A percentile compares a stretch with the other conserved stretches of the same genome.
Conservation (phyloP, 352 stramenopile species). For the Peronospora destructor region DNA sequence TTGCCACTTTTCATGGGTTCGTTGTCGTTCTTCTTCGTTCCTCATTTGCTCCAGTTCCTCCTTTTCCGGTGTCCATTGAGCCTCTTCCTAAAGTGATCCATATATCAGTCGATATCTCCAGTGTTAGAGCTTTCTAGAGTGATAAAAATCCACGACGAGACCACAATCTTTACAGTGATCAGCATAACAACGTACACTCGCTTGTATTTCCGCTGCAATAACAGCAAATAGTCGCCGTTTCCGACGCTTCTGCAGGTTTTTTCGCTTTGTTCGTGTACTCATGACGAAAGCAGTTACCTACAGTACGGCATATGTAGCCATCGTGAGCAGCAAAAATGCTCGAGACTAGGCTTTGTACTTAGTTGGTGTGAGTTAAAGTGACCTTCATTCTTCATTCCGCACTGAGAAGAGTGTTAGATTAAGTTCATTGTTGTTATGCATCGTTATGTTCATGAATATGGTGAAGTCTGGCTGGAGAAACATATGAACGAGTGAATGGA, state of each 20-base stretch:
- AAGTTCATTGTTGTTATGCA: not conserved
- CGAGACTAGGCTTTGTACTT: not conserved
- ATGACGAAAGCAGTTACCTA: constrained; percentile 23
- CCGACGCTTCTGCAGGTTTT: constrained; percentile 75
- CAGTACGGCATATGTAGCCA: constrained; percentile 6
- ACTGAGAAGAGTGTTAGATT: constrained; percentile 9
- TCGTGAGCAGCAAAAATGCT: not conserved
- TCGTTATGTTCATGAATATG: constrained; percentile 78
- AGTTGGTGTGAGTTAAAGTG: constrained; percentile 24
- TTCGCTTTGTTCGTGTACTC: constrained; percentile 50
- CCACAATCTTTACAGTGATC: not conserved
- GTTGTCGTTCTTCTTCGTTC: constrained; percentile 52
- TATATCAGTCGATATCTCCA: constrained; percentile 2
- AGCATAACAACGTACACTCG: constrained; percentile 22
- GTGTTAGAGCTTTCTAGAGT: constrained; percentile 2
- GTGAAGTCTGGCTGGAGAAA: constrained; percentile 76
- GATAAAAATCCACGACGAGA: constrained; percentile 3
- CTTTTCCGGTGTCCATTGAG: constrained; percentile 35
- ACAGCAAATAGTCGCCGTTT: constrained; percentile 57
- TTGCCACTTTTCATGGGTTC: constrained; percentile 49
- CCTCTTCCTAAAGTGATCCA: constrained; percentile 27
- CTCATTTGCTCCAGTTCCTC: constrained; percentile 45
- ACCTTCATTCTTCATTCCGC: constrained; percentile 25
- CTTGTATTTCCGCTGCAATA: constrained; percentile 44
- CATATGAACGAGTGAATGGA: constrained; percentile 85